A percentile compares a stretch with the other conserved stretches of the same genome.
Evolutionary conservation across 805 yeast genomes (phyloP).

Genomic region (Scheffersomyces amazonensis): DNA sequence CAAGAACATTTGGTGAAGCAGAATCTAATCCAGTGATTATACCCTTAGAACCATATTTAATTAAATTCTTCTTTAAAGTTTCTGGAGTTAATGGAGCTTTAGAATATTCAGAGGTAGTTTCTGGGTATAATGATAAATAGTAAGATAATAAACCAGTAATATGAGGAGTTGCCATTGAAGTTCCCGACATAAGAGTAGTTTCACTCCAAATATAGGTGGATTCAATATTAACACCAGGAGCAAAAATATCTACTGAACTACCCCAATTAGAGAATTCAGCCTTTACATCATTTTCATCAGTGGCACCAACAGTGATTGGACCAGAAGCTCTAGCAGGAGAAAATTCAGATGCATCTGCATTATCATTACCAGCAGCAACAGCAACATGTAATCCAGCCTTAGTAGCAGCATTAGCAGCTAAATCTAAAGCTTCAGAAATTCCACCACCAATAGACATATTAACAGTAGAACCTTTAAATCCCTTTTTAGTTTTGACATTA

Average conservation of each 20-base stretch:
- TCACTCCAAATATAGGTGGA: slow-evolving; percentile 58
- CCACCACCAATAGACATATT: slow-evolving; percentile 66
- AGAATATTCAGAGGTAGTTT: slow-evolving; percentile 45
- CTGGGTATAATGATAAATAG: slow-evolving; percentile 56
- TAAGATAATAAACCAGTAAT: slow-evolving; percentile 55
- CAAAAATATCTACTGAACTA: slow-evolving; percentile 50
- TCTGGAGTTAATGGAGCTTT: slow-evolving; percentile 47
- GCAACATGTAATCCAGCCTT: slow-evolving; percentile 56
- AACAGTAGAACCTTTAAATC: slow-evolving; percentile 59
- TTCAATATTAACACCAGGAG: slow-evolving; percentile 55
- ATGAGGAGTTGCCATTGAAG: slow-evolving; percentile 66
- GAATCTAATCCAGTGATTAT: slow-evolving; percentile 40
- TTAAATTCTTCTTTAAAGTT: slow-evolving; percentile 51
- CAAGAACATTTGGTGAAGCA: slow-evolving; percentile 60
- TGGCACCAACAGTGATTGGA: slow-evolving; percentile 53
- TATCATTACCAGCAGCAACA: slow-evolving; percentile 64
- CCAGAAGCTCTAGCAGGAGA: slow-evolving; percentile 62
- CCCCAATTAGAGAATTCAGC: slow-evolving; percentile 57
- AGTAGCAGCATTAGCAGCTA: slow-evolving; percentile 58
- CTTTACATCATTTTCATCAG: slow-evolving; percentile 41
- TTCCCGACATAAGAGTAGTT: slow-evolving; percentile 54
- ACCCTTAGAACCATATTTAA: slow-evolving; percentile 50
- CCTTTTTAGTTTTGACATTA: slow-evolving; percentile 25
- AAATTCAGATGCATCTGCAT: slow-evolving; percentile 55
- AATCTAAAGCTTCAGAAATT: slow-evolving; percentile 52